Evolutionary conservation across 306 rosid genomes (phyloP).

Genomic region (Dalbergia oliveri): DNA sequence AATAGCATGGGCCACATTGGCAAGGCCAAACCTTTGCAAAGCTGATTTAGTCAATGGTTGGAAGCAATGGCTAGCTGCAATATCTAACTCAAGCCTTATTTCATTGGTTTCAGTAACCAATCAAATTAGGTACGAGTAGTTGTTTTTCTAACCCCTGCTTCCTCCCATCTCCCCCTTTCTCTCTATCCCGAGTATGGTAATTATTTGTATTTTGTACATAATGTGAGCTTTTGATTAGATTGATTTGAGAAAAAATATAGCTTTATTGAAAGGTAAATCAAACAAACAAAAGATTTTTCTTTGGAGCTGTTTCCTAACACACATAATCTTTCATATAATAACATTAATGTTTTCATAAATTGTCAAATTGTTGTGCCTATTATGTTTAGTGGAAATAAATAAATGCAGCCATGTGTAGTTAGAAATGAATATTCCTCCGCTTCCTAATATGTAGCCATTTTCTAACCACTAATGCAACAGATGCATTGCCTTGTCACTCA

Average conservation of each 20-base stretch:
- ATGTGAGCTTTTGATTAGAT: constrained; percentile 39
- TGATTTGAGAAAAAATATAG: constrained; percentile 28
- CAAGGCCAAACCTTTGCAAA: constrained; percentile 84
- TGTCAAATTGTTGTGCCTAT: constrained; percentile 3
- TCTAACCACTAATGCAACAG: not conserved
- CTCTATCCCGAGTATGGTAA: constrained; percentile 16
- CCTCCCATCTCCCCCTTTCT: not conserved
- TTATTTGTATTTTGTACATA: constrained; percentile 35
- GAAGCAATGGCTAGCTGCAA: constrained; percentile 30
- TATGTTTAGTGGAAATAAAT: not conserved
- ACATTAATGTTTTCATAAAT: constrained; percentile 21
- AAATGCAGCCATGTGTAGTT: not conserved
- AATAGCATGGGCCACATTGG: constrained; percentile 97
- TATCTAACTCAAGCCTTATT: constrained; percentile 20
- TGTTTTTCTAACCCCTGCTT: constrained; percentile 19
- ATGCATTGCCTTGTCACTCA: not conserved
- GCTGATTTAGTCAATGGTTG: constrained; percentile 48
- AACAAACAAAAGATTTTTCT: constrained; percentile 44
- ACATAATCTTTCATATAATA: constrained; percentile 5
- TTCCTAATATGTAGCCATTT: constrained; percentile 14
- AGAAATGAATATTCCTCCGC: constrained; percentile 5
- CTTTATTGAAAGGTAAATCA: constrained; percentile 32
- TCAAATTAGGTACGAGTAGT: constrained; percentile 38
- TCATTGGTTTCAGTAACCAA: constrained; percentile 46
- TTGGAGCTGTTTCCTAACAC: constrained; percentile 6